Evolutionary conservation across 2,329 filamentous ascomycete species (phyloP), one percentile per base, ranked within the genome.

Genomic region (Tolypocladium sp.): DNA sequence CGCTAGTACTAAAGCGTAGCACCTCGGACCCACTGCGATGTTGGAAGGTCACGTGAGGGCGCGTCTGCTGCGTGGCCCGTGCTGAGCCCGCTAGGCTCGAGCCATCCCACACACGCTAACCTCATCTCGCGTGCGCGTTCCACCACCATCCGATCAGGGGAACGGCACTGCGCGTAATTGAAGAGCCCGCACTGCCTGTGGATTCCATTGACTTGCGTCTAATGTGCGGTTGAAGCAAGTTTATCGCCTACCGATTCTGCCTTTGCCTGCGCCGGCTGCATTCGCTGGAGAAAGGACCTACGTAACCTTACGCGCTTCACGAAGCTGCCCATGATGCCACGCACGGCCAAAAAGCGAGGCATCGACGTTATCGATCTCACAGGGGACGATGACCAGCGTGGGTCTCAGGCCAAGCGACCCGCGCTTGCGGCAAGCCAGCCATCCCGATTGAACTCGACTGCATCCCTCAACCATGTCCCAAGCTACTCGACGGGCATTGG

Each of bases 311-410:
- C 20, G 10, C 20, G 17, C 15, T 10, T 30, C 49, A 22, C 17
- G 17, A 22, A 22, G 49, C 30, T 10, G 20, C 17, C 10, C 55
- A 49, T 27, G 40, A 65, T 65, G 64, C 40, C 61, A 53, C 57
- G 51, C 35, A 54, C 49, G 22, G 33, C 42, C 33, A 58, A 57
- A 20, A 80, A 80, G 67, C 75, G 79, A 22, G 52, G 63, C 12
- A 64, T 62, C 55, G 70, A 73, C 37, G 66, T 73, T 42, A 67
- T 79, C 60, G 77, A 80, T 64, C 69, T 81, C 17, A 77, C 75
- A 12, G 72, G 68, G 5, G 33, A 49, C 30, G 76, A 76, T 51
- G 68, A 73, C 57, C 64, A 61, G 27, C 59, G 51, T 58, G 66
- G 58, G 54, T 62, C 61, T 41, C 62, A 56, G 54, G 56, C 61